Evolutionary conservation across 2,329 filamentous ascomycete species (phyloP), one percentile per base, ranked within the genome.

Genomic region (Knufia petricola): DNA sequence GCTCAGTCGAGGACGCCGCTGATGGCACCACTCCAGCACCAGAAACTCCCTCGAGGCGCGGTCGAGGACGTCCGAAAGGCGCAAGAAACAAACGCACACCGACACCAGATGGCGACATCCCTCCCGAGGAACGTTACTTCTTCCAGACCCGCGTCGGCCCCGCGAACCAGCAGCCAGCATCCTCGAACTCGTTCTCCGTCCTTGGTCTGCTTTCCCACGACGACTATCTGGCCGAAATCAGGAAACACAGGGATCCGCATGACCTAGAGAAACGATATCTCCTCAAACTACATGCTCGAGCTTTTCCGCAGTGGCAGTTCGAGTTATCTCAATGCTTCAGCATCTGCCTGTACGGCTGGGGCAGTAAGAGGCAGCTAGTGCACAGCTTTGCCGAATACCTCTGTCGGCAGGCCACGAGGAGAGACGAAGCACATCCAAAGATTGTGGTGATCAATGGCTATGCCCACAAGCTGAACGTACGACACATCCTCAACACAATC

Each of bases 361-460:
- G 92, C 1, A 94, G 88, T 2, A 98, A 98, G 66, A 76, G 85
- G 28, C 69, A 72, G 2, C 76, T 96, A 1, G 72, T 90, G 8
- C 79, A 82, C 51, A 74, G 77, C 37, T 94, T 95, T 63, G 88
- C 87, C 0, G 76, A 79, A 49, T 78, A 86, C 64, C 61, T 85
- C 12, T 47, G 44, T 23, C 32, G 23, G n/a, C 44, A 47, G 15
- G 44, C 44, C 21, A 9, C 34, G 15, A 38, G 28, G 23, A 23
- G 26, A 13, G 34, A 39, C 21, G 32, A 24, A 19, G 32, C 44
- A 13, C 78, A 86, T 59, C 66, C 74, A 45, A 65, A 64, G 19
- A 87, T 95, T 54, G 79, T 95, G 31, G 73, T 96, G 4, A 76
- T 94, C 53, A 96, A 96, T 64, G 92, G 89, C 31, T 94, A 95